Evolutionary conservation across 176 grass and related monocot genomes (phyloP).

Genomic region (Juncus inflexus): DNA sequence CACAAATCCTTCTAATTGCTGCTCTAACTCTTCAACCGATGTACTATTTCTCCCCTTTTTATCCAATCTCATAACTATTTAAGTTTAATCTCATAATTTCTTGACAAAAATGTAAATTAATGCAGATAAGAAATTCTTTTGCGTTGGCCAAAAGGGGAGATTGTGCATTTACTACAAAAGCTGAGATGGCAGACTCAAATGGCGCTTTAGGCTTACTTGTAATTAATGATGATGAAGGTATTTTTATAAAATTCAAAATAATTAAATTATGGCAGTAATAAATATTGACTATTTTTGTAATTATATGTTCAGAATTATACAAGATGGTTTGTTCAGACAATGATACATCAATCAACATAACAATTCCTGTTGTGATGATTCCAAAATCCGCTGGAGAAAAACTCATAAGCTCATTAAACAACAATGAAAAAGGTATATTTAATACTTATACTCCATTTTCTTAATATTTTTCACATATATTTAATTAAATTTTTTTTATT

Average conservation of each 20-base stretch:
- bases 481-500: not conserved
- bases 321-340: slow-evolving; percentile 95
- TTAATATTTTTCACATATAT: slow-evolving; percentile 15
- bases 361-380: slow-evolving; percentile 90
- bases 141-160: slow-evolving; percentile 72
- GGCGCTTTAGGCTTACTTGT: slow-evolving; percentile 74
- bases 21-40: slow-evolving; percentile 67
- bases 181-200: slow-evolving; percentile 60
- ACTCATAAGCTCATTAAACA: slow-evolving; percentile 44
- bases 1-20: slow-evolving; percentile 65
- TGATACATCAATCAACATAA: slow-evolving; percentile 81
- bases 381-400: slow-evolving; percentile 77
- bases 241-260: not conserved
- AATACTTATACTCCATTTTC: not conserved
- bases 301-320: slow-evolving; percentile 66
- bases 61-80: not conserved
- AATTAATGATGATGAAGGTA: slow-evolving; percentile 97
- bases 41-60: slow-evolving; percentile 26
- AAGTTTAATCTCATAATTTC: not conserved
- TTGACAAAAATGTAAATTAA: not conserved
- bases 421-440: slow-evolving; percentile 44
- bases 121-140: slow-evolving; percentile 67
- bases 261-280: not conserved
- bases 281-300: slow-evolving; percentile 2
- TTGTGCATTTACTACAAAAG: slow-evolving; percentile 88